phyloP scores from a whole-genome alignment of 1,139 yeast genomes.

The Geotrichum fermentans region DNA sequence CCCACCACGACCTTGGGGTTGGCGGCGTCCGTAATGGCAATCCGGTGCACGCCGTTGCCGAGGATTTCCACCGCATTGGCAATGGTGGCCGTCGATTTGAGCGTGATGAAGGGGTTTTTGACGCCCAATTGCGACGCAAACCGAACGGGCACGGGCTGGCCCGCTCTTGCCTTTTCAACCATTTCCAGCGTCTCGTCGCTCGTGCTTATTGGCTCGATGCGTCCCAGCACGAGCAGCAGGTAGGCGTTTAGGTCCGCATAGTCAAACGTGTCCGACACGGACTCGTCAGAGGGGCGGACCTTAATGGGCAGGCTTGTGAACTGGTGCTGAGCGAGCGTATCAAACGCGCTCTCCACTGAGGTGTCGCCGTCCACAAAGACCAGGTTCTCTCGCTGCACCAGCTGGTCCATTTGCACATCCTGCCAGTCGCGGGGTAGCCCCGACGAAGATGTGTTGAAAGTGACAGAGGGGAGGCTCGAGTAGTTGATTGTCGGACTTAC shows the following conservation, averaged over 20 bases:
- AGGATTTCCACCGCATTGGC: constrained; percentile 74
- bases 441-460: constrained; percentile 23
- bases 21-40: constrained; percentile 65
- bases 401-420: constrained; percentile 62
- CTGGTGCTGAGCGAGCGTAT: constrained; percentile 62
- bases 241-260: constrained; percentile 88
- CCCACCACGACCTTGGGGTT: constrained; percentile 47
- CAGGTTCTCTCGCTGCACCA: constrained; percentile 74
- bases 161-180: constrained; percentile 37
- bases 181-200: constrained; percentile 30
- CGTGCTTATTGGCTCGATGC: constrained; percentile 37
- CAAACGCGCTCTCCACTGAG: constrained; percentile 84
- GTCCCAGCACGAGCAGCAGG: constrained; percentile 67
- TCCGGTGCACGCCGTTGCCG: constrained; percentile 89
- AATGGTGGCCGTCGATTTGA: constrained; percentile 63
- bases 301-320: constrained; percentile 80
- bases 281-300: constrained; percentile 36
- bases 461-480: constrained; percentile 18
- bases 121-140: constrained; percentile 70
- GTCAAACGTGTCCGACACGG: constrained; percentile 75
- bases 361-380: constrained; percentile 58
- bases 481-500: constrained; percentile 15
- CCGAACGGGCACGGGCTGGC: constrained; percentile 61
- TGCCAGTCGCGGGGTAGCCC: constrained; percentile 57
- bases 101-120: constrained; percentile 77